Evolutionary conservation across 2,329 filamentous ascomycete genomes (phyloP).

Genomic region (Alternaria infectoria): DNA sequence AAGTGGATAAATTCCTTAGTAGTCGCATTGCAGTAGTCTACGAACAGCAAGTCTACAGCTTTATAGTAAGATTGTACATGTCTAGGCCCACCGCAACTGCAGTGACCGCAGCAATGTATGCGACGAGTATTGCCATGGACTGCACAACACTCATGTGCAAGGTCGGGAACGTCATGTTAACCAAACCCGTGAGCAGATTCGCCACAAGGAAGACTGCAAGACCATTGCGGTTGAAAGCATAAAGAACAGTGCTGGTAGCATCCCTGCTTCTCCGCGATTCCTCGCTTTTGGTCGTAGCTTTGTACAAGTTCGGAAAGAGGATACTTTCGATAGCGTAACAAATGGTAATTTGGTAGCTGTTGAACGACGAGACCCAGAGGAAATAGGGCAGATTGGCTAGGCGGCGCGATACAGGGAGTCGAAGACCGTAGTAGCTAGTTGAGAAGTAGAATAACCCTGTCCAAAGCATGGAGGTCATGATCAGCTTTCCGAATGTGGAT

Average conservation of each 20-base stretch:
- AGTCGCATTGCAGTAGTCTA: neutral
- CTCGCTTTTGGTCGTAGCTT: conserved; percentile 57
- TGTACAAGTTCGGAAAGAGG: conserved; percentile 77
- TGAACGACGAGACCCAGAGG: conserved; percentile 91
- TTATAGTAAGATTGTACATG: conserved; percentile 70
- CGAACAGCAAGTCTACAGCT: conserved; percentile 59
- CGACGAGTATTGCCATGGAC: conserved; percentile 76
- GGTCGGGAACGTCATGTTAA: conserved; percentile 88
- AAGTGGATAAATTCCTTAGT: neutral
- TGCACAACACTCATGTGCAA: conserved; percentile 69
- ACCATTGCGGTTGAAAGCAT: conserved; percentile 87
- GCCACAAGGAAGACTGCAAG: conserved; percentile 84
- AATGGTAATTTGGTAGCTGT: conserved; percentile 78
- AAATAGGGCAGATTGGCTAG: conserved; percentile 94
- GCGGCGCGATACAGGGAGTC: conserved; percentile 77
- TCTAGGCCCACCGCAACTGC: conserved; percentile 72
- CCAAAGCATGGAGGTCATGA: conserved; percentile 72
- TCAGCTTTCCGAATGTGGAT: conserved; percentile 68
- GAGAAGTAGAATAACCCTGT: conserved; percentile 70
- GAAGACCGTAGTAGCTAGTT: conserved; percentile 71
- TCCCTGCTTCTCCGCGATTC: conserved; percentile 70
- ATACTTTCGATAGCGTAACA: conserved; percentile 80
- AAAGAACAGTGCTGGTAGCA: conserved; percentile 81
- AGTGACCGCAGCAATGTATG: conserved; percentile 73
- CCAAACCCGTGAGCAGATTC: conserved; percentile 85